phyloP scores from a whole-genome alignment of 2,329 filamentous ascomycete species.

The Monosporascus sp. region DNA sequence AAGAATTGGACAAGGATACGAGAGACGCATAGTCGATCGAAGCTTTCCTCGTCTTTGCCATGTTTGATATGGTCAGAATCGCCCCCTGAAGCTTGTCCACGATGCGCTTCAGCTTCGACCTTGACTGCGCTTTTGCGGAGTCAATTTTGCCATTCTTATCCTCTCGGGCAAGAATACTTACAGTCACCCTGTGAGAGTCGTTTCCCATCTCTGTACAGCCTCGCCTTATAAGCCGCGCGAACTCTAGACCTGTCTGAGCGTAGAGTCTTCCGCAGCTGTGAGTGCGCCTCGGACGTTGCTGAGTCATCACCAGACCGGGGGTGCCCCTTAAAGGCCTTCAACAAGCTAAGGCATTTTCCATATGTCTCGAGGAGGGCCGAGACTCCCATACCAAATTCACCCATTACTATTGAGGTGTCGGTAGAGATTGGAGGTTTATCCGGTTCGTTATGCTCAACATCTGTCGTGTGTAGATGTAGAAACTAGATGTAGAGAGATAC shows the following conservation, averaged over 20 bases:
- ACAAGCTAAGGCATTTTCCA: constrained; percentile 37
- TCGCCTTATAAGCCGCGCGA: constrained; percentile 36
- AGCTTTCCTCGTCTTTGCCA: constrained; percentile 28
- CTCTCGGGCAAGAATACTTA: constrained; percentile 22
- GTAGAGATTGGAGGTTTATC: too few species aligned
- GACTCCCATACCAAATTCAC: constrained; percentile 38
- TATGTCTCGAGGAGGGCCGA: constrained; percentile 42
- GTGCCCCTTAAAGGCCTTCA: constrained; percentile 29
- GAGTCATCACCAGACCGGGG: constrained; percentile 6
- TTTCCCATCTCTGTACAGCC: constrained; percentile 34
- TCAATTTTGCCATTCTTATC: not conserved
- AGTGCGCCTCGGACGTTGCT: constrained; percentile 17
- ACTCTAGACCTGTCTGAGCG: constrained; percentile 37
- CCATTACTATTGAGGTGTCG: constrained; percentile 21
- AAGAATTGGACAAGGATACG: constrained; percentile 40
- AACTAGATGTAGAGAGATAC: too few species aligned
- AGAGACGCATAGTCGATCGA: constrained; percentile 42
- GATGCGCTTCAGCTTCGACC: constrained; percentile 35
- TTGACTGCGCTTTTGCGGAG: constrained; percentile 28
- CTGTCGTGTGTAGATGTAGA: too few species aligned
- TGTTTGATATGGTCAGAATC: constrained; percentile 34
- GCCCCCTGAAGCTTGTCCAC: constrained; percentile 38
- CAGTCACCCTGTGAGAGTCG: constrained; percentile 43
- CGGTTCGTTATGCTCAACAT: too few species aligned
- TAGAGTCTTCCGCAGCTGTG: constrained; percentile 30